A percentile compares a stretch with the other conserved stretches of the same genome.
Conservation (phyloP, 2,329 filamentous ascomycete species). For the Botrytis porri region DNA sequence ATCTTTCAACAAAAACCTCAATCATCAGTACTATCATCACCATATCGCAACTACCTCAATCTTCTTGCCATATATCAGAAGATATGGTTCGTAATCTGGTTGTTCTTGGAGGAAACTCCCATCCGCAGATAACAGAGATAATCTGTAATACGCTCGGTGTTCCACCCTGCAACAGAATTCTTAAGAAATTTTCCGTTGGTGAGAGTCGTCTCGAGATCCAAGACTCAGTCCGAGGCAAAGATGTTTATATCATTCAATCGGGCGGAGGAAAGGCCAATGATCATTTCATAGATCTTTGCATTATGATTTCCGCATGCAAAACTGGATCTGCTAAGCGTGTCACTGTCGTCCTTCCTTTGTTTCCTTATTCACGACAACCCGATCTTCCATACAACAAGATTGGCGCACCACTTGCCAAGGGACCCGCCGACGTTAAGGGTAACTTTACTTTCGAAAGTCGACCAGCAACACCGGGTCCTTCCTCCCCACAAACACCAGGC, state of each 20-base stretch:
- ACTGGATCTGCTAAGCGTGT: constrained; percentile 87
- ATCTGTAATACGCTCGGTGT: constrained; percentile 89
- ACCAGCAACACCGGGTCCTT: constrained; percentile 77
- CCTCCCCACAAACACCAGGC: constrained; percentile 62
- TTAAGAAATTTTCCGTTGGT: constrained; percentile 90
- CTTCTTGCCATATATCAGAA: neutral
- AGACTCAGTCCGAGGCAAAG: constrained; percentile 94
- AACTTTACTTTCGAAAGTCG: constrained; percentile 90
- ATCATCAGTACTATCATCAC: neutral
- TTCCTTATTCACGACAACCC: constrained; percentile 94
- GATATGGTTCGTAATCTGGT: constrained; percentile 92
- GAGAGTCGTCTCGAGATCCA: constrained; percentile 94
- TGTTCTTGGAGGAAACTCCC: constrained; percentile 88
- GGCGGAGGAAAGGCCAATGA: constrained; percentile 93
- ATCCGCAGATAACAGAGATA: constrained; percentile 79
- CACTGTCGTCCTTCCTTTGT: constrained; percentile 89
- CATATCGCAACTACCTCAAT: neutral
- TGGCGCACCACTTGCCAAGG: constrained; percentile 80
- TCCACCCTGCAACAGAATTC: constrained; percentile 76
- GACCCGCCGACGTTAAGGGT: constrained; percentile 50
- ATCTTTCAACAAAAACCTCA: neutral
- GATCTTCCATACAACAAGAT: constrained; percentile 96
- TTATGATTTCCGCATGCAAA: constrained; percentile 98
- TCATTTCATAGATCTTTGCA: constrained; percentile 92
- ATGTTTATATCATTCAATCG: constrained; percentile 98